Conservation (phyloP, 257 asterid species). For the Lycium ferocissimum region DNA sequence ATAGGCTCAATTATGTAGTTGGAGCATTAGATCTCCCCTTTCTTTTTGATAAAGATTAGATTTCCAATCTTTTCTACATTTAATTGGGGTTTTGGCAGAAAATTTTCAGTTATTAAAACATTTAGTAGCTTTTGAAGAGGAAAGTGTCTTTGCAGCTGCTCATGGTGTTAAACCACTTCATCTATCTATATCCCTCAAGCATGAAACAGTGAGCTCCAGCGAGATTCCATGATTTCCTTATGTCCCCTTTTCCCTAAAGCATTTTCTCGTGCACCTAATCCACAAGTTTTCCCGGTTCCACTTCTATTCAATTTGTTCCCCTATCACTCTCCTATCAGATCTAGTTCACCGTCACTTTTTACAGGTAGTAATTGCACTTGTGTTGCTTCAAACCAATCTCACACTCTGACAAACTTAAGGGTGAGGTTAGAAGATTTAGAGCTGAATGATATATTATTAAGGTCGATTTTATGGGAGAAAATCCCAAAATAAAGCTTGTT, state of each 20-base stretch:
- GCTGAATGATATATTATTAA: neutral
- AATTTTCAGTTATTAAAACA: neutral
- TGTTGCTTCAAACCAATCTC: neutral
- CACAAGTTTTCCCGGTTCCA: neutral
- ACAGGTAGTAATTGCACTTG: neutral
- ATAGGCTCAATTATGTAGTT: neutral
- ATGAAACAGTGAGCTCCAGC: neutral
- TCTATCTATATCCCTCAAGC: neutral
- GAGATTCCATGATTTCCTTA: neutral
- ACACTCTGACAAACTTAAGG: neutral
- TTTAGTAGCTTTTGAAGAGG: neutral
- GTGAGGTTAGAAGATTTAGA: neutral
- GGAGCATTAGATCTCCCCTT: neutral
- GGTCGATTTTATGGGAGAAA: neutral
- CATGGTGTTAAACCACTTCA: slow-evolving; percentile 7
- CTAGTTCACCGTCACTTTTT: neutral
- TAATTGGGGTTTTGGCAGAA: neutral
- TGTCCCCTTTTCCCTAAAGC: neutral
- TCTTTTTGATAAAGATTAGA: neutral
- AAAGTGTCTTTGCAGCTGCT: slow-evolving; percentile 17
- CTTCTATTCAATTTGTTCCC: neutral
- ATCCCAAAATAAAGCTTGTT: slow-evolving; percentile 10
- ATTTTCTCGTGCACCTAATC: slow-evolving; percentile 7
- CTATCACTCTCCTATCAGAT: neutral
- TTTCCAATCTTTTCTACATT: neutral